Evolutionary conservation across 441 rosid species (phyloP).

Genomic region (Bocquillonia castaneifolia): DNA sequence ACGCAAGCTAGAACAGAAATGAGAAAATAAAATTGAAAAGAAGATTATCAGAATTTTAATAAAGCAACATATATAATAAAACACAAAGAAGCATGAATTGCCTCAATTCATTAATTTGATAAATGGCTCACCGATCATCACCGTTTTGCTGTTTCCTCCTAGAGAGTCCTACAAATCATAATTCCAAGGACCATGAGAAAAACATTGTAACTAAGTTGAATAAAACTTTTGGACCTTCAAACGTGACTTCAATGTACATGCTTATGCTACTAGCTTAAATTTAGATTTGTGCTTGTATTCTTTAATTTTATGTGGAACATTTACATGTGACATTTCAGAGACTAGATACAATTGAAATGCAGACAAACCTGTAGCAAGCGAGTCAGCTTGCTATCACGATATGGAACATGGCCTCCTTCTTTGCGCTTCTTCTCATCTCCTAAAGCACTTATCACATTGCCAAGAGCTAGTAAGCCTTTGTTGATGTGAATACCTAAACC

Average conservation of each 20-base stretch:
- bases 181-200: conserved; percentile 6
- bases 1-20: conserved; percentile 64
- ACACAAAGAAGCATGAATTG: conserved; percentile 7
- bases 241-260: too few relatives aligned
- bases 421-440: conserved; percentile 94
- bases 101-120: neutral
- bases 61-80: neutral
- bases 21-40: neutral
- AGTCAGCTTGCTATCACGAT: conserved; percentile 98
- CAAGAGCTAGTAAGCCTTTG: conserved; percentile 88
- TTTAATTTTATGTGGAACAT: too few relatives aligned
- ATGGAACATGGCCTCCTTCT: conserved; percentile 97
- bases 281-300: too few relatives aligned
- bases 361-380: conserved; percentile 74
- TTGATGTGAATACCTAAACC: conserved; percentile 80
- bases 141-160: conserved; percentile 97
- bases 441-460: conserved; percentile 92
- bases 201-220: neutral
- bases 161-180: conserved; percentile 67
- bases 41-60: neutral
- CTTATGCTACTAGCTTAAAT: too few relatives aligned
- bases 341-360: neutral
- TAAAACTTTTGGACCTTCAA: neutral
- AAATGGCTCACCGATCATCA: conserved; percentile 80
- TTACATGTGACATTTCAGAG: too few relatives aligned